Base-by-base conservation (phyloP, 164 flowering plant species). In the Magnolia officinalis region DNA sequence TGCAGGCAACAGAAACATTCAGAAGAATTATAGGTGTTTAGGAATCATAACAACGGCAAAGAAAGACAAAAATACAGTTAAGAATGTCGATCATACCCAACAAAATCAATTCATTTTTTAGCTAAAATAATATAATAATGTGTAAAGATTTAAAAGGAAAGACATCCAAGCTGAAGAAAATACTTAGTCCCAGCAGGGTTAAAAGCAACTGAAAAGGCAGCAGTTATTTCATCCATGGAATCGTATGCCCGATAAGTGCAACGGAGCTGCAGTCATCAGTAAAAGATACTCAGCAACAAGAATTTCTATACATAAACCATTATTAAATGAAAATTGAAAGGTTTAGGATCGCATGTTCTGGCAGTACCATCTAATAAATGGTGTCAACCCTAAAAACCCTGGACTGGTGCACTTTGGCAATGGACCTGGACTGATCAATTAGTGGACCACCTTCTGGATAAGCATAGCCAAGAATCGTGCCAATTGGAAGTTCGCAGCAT, bases 221-320 rank as follows among this genome's bases (percentile, higher is more conserved):
- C 97, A 77, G 91, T 88, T 19, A 94, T 96, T 85, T 96, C 99
- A 81, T 96, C 99, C 94, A 94, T 87, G 50, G 91, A 87, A 87
- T 92, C 97, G 89, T 92, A 94, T 68, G 99, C 99, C 69, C 98
- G 88, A 77, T 96, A 94, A 55, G 99, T 89, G 84, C 98, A 94
- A 72, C 97, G 98, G 72, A 96, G 85, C 99, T 96, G 94, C 77
- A 84, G 64, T 75, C 26, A n/a, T 2, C 18, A 75, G 63, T 18
- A 70, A 14, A 21, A 69, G 23, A 49, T 29, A 10, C 20, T 65
- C 67, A 59, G 29, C 18, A 70, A 5, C 50, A 31, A 76, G 59
- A 37, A 6, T 4, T 6, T 19, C 18, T 61, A 37, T 21, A 68
- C 23, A 2, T 67, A 55, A n/a, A 52, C 24, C 31, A 21, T 29